Evolutionary conservation across 2,329 filamentous ascomycete genomes (phyloP), one percentile per base, ranked within the genome.

Genomic region (Cladosporium sp.): DNA sequence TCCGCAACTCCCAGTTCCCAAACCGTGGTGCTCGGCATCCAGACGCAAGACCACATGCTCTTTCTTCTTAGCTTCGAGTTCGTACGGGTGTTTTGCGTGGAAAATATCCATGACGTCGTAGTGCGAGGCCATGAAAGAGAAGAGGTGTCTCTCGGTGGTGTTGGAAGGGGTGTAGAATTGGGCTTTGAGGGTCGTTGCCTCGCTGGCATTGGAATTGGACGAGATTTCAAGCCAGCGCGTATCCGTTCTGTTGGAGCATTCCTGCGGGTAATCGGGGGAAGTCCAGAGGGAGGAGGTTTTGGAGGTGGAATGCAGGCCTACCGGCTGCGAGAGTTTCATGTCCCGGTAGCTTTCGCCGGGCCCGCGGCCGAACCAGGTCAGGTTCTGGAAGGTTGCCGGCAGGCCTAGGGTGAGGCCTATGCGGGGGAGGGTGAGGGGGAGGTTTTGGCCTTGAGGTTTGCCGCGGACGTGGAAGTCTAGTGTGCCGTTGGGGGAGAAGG

Each of bases 311-410:
- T 62, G 50, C 12, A 40, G 22, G 1, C 77, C 82, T 0, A 81
- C 59, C 2, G 67, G 69, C 56, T 84, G 80, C 1, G 79, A 76
- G 11, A 70, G 59, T 52, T 85, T 85, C 67, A 80, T 84, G 67
- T 88, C 85, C 13, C 70, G 68, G 69, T 87, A 88, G 9, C 74
- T 78, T 63, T 86, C 83, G 2, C 80, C 80, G 0, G 82, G 81
- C 0, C 85, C 83, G 4, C 77, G 77, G 5, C 83, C 83, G 53
- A 79, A 78, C 81, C 84, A 88, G 8, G 68, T 64, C 3, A 78
- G 76, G 1, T 65, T 56, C 43, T 77, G 69, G 19, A 82, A 72
- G 0, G 63, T 47, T 29, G 69, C 63, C 4, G 71, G 69, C 0
- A 84, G 64, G 29, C 74, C 71, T 4, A 86, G 59, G 45, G 81